Percentiles rank a stretch among this genome's conserved stretches.
Evolutionary conservation across 148 eudicot species (phyloP).

Genomic region (Euryodendron excelsum): DNA sequence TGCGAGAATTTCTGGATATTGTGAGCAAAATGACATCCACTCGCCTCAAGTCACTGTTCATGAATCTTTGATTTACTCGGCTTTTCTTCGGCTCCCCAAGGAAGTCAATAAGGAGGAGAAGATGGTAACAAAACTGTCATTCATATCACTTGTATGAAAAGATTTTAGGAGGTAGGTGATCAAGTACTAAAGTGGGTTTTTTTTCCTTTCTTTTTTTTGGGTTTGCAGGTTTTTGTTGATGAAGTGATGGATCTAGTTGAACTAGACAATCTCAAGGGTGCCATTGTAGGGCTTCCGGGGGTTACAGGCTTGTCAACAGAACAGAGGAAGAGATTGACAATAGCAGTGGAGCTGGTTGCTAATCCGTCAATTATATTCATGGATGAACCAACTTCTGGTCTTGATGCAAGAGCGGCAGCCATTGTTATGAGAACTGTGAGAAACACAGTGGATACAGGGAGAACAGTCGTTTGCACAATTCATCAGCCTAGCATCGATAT

Average conservation of each 20-base stretch:
- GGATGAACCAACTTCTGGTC: slow-evolving; percentile 55
- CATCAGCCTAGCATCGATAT: slow-evolving; percentile 56
- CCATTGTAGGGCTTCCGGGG: slow-evolving; percentile 47
- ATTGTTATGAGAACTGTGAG: slow-evolving; percentile 54
- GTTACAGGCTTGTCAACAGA: slow-evolving; percentile 46
- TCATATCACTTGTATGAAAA: not conserved
- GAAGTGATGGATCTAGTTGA: slow-evolving; percentile 48
- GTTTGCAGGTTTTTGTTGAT: slow-evolving; percentile 47
- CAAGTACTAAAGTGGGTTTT: not conserved
- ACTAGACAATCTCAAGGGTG: slow-evolving; percentile 38
- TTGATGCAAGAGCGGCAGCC: slow-evolving; percentile 56
- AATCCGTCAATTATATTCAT: slow-evolving; percentile 58
- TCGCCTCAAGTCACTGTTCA: slow-evolving; percentile 48
- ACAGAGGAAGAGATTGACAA: slow-evolving; percentile 50
- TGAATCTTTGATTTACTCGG: slow-evolving; percentile 46
- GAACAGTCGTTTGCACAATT: slow-evolving; percentile 54
- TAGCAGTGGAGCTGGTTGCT: slow-evolving; percentile 55
- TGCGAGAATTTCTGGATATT: slow-evolving; percentile 44
- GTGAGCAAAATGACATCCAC: slow-evolving; percentile 53
- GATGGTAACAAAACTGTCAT: slow-evolving; percentile 28
- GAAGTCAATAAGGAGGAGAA: slow-evolving; percentile 38
- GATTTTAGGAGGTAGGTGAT: too few relatives aligned
- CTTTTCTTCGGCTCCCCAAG: slow-evolving; percentile 44
- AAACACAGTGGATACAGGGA: slow-evolving; percentile 45
- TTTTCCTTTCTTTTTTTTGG: slow-evolving; percentile 2